Conservation (phyloP, 2,329 filamentous ascomycete genomes). For the Lasiodiplodia sp. region DNA sequence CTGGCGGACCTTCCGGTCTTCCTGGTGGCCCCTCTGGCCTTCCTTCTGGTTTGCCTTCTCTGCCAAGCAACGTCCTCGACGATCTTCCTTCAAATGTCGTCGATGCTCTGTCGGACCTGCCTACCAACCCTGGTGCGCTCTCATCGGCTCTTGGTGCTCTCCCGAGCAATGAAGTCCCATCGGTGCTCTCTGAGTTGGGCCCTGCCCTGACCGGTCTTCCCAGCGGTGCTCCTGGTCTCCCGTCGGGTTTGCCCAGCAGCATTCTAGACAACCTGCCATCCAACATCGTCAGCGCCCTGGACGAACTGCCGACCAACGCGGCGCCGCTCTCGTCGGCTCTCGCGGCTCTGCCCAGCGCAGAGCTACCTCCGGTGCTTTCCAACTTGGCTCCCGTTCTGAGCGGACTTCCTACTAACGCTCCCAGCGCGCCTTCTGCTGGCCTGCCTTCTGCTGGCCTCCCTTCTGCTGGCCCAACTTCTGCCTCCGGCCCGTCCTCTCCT, state of each 20-base stretch:
- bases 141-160: not conserved
- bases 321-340: constrained; percentile 5
- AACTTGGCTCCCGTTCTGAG: not conserved
- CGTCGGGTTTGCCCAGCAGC: not conserved
- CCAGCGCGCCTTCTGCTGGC: not conserved
- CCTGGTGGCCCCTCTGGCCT: not conserved
- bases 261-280: not conserved
- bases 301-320: not conserved
- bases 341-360: not conserved
- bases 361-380: not conserved
- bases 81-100: not conserved
- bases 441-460: constrained; percentile 1
- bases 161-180: not conserved
- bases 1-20: not conserved
- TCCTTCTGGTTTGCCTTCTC: not conserved
- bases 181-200: not conserved
- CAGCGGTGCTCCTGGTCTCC: not conserved
- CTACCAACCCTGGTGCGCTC: not conserved
- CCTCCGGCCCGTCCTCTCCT: not conserved
- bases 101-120: not conserved
- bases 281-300: not conserved
- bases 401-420: not conserved
- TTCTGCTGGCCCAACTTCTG: not conserved
- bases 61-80: not conserved
- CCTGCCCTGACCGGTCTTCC: not conserved